These are phyloP conservation scores for Podospora pseudoanserina DNA, from an alignment of 495 filamentous ascomycete genomes.

Conservation along the genomic window DNA sequence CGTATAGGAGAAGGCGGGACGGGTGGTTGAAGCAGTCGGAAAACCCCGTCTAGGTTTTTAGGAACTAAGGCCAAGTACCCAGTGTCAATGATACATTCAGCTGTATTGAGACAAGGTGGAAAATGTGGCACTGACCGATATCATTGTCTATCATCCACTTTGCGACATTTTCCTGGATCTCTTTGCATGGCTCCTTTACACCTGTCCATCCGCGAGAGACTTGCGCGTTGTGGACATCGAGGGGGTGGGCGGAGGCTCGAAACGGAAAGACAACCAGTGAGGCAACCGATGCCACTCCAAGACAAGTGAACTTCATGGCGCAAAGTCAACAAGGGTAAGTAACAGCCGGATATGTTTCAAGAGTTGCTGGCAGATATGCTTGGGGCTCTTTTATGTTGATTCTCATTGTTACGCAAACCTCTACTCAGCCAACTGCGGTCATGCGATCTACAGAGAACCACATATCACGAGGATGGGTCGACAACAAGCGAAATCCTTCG, in stretches of 20 bases:
- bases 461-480: no score
- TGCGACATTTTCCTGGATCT: conserved; percentile 5
- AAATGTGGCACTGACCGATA: conserved; percentile 9
- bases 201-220: not conserved
- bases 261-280: not conserved
- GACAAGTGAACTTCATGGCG: not conserved
- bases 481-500: not conserved
- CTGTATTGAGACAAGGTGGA: not conserved
- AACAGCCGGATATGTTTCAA: no score
- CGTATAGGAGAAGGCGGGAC: conserved; percentile 16
- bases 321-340: no score
- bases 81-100: not conserved
- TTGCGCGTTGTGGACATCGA: not conserved
- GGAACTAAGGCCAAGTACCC: conserved; percentile 2
- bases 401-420: not conserved
- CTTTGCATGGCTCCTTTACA: conserved; percentile 9
- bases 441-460: no score
- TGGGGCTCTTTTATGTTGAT: not conserved
- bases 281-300: not conserved
- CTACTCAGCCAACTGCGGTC: not conserved
- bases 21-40: not conserved
- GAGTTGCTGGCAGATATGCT: not conserved
- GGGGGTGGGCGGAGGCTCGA: not conserved
- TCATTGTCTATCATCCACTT: conserved; percentile 17
- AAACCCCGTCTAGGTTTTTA: not conserved